Evolutionary conservation across 805 yeast genomes (phyloP).

Genomic region (Komagataella mondaviorum): DNA sequence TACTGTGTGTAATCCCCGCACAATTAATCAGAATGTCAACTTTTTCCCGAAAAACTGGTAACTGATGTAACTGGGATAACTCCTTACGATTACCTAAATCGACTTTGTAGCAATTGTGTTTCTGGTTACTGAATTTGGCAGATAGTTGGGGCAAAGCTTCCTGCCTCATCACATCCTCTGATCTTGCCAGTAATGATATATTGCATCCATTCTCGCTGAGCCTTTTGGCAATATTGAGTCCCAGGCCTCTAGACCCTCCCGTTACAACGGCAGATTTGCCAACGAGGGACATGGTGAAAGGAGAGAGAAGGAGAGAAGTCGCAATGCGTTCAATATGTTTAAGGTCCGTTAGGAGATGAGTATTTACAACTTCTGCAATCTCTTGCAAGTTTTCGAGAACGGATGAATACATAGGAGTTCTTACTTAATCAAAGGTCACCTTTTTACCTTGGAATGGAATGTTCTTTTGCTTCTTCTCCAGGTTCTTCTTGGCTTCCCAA

Average conservation of each 20-base stretch:
- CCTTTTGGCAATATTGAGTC: slow-evolving; percentile 36
- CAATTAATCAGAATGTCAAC: slow-evolving; percentile 43
- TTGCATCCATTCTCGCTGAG: slow-evolving; percentile 39
- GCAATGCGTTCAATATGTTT: too few relatives aligned
- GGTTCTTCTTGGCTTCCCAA: slow-evolving; percentile 82
- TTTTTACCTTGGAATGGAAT: slow-evolving; percentile 77
- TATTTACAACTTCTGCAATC: background rate
- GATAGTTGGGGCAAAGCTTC: slow-evolving; percentile 3
- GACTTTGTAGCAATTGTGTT: slow-evolving; percentile 7
- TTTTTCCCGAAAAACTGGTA: slow-evolving; percentile 6
- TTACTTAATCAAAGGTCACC: slow-evolving; percentile 46
- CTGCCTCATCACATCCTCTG: slow-evolving; percentile 20
- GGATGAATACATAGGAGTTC: background rate
- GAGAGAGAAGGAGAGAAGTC: background rate
- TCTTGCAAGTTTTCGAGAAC: background rate
- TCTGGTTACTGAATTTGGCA: slow-evolving; percentile 4
- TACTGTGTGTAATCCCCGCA: slow-evolving; percentile 52
- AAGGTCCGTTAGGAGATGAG: too few relatives aligned
- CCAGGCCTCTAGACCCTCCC: slow-evolving; percentile 64
- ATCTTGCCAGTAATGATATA: slow-evolving; percentile 37
- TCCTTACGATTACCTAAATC: slow-evolving; percentile 7
- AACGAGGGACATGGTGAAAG: background rate
- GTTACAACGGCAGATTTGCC: slow-evolving; percentile 34
- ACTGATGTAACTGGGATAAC: background rate
- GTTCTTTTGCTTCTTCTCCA: slow-evolving; percentile 50